Percentiles rank a stretch among this genome's conserved stretches.
These are phyloP conservation scores for Coleophoma crateriformis DNA, from an alignment of 2,329 filamentous ascomycete genomes.

Conservation along the genomic window DNA sequence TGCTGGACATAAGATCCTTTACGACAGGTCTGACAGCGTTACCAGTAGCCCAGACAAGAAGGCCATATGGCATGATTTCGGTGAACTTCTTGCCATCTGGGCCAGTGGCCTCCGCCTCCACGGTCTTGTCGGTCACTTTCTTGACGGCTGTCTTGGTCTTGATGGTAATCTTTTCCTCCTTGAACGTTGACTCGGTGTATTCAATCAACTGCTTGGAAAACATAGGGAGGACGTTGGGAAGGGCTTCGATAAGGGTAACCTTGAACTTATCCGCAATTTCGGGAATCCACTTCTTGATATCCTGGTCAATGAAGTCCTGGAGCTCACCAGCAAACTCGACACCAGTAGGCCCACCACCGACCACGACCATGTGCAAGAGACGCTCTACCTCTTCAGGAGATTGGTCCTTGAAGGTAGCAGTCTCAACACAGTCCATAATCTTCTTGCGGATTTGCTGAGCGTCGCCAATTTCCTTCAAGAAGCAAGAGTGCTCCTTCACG, in stretches of 20 bases:
- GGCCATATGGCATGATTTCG: constrained; percentile 83
- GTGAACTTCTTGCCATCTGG: constrained; percentile 80
- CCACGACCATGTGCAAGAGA: constrained; percentile 95
- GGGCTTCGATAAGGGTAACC: constrained; percentile 93
- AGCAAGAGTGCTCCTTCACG: constrained; percentile 91
- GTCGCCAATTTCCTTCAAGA: constrained; percentile 96
- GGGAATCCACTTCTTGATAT: constrained; percentile 96
- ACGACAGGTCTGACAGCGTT: constrained; percentile 89
- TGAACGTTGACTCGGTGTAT: constrained; percentile 98
- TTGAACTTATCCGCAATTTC: constrained; percentile 94
- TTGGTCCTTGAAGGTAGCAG: constrained; percentile 97
- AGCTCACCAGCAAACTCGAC: constrained; percentile 98
- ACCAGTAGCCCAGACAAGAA: constrained; percentile 97
- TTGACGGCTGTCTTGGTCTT: constrained; percentile 99
- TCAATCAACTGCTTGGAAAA: constrained; percentile 99
- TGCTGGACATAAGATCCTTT: constrained; percentile 84
- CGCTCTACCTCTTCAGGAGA: constrained; percentile 81
- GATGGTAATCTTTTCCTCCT: constrained; percentile 97
- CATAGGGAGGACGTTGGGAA: constrained; percentile 93
- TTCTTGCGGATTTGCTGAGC: constrained; percentile 95
- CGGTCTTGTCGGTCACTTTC: constrained; percentile 86
- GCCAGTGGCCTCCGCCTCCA: constrained; percentile 80
- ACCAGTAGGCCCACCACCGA: constrained; percentile 89
- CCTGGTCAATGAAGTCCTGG: constrained; percentile 97
- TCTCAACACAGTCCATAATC: constrained; percentile 99